Conservation (phyloP, 495 filamentous ascomycete genomes). For the Penicillium mononematosum region DNA sequence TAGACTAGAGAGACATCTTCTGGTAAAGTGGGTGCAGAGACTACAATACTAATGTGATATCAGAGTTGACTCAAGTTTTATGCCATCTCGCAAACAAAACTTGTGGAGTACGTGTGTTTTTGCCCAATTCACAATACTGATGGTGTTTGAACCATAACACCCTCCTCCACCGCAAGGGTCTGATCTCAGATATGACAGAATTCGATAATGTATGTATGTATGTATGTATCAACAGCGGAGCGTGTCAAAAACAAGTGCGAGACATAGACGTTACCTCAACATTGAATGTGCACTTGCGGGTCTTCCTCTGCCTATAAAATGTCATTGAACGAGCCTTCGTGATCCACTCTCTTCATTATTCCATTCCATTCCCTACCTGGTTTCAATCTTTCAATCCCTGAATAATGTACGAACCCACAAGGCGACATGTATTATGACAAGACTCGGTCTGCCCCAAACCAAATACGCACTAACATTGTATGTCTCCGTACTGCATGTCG, state of each 20-base stretch:
- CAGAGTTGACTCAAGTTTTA: conserved; percentile 4
- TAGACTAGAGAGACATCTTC: background rate
- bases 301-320: background rate
- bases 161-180: background rate
- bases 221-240: background rate
- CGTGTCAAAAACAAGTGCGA: background rate
- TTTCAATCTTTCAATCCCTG: background rate
- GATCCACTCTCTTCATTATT: background rate
- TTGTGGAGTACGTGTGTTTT: conserved; percentile 3
- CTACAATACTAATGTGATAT: conserved; percentile 15
- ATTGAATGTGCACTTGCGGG: background rate
- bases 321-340: background rate
- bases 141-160: conserved; percentile 6
- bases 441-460: background rate
- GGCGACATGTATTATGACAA: background rate
- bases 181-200: conserved; percentile 10
- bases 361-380: background rate
- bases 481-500: background rate
- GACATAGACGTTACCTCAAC: background rate
- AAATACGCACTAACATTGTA: background rate
- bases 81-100: conserved; percentile 10
- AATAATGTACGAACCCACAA: background rate
- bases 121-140: background rate
- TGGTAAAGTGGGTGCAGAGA: background rate
- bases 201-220: background rate